phyloP scores from a whole-genome alignment of 495 filamentous ascomycete genomes.

The Aspergillus bridgeri region DNA sequence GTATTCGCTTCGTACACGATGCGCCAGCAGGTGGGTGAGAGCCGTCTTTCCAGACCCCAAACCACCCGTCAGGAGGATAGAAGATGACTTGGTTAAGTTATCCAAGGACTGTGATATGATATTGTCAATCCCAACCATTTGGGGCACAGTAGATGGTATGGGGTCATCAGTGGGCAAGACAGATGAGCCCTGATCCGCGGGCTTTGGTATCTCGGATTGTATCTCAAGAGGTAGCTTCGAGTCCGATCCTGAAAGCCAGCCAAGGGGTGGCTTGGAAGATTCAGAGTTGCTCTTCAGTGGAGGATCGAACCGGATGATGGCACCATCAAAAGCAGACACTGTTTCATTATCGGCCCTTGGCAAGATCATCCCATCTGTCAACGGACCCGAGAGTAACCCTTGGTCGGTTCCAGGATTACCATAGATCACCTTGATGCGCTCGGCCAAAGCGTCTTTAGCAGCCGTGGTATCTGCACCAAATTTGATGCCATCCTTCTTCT shows the following conservation, averaged over 20 bases:
- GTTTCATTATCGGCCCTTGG: conserved; percentile 41
- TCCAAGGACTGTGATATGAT: conserved; percentile 65
- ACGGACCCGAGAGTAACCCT: conserved; percentile 73
- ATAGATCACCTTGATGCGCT: conserved; percentile 47
- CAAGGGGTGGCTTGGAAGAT: conserved; percentile 47
- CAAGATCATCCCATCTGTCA: conserved; percentile 85
- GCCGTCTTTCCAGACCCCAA: conserved; percentile 87
- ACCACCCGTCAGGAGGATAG: conserved; percentile 82
- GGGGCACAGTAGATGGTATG: conserved; percentile 48
- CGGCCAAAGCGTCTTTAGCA: conserved; percentile 64
- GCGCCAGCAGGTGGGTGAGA: conserved; percentile 62
- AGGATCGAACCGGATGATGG: conserved; percentile 74
- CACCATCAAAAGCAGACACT: conserved; percentile 54
- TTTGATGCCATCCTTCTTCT: conserved; percentile 62
- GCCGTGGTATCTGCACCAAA: conserved; percentile 85
- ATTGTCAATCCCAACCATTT: conserved; percentile 82
- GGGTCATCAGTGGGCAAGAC: conserved; percentile 48
- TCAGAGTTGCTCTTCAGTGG: conserved; percentile 41
- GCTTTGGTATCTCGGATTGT: conserved; percentile 63
- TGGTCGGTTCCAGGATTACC: conserved; percentile 36
- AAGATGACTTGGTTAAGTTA: conserved; percentile 78
- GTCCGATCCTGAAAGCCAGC: conserved; percentile 77
- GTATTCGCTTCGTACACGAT: conserved; percentile 58
- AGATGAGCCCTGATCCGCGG: conserved; percentile 47
- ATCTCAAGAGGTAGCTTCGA: conserved; percentile 67